Evolutionary conservation across 2,329 filamentous ascomycete species (phyloP), one percentile per base, ranked within the genome.

Genomic region (Neofusicoccum ribis): DNA sequence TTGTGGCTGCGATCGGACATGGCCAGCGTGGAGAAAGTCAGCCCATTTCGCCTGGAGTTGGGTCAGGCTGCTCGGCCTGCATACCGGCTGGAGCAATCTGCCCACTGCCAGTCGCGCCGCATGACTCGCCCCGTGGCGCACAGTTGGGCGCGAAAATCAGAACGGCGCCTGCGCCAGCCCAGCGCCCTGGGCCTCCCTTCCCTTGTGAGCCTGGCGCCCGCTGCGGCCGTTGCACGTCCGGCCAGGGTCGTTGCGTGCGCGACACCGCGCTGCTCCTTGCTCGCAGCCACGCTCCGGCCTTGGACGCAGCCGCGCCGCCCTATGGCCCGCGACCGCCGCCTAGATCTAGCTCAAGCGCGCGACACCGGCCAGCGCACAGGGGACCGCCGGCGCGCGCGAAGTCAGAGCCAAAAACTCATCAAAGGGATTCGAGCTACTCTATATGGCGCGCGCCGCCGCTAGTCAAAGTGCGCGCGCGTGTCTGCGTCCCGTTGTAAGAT

Each of bases 41-140:
- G 56, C n/a, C 56, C 56, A 60, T 60, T 60, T 47, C 37, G 56
- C 41, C 27, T 60, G 56, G 31, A 60, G 56, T 47, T 60, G 56
- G 56, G 20, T 41, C 39, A 44, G 54, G 23, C 23, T 59, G 23
- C 54, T 60, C 56, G 56, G 56, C 56, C 15, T 49, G 56, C 56
- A 60, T 47, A 14, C 56, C 56, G 56, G n/a, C 56, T n/a, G n/a
- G 41, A 60, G 56, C 56, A 60, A 37, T 60, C 56, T 60, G 9
- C 20, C 41, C 54, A 34, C 37, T 41, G 52, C 52, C 15, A 56
- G n/a, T 46, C 39, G 39, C 23, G 14, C 9, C 43, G 23, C 56
- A 54, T 60, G 56, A 60, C 56, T 60, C 56, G 15, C 27, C 31
- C 17, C 17, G 41, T 20, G 56, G 41, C 41, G 56, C 56, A 60